Evolutionary conservation across 2,329 filamentous ascomycete genomes (phyloP), one percentile per base, ranked within the genome.

Genomic region (Aspergillus novofumigatus): DNA sequence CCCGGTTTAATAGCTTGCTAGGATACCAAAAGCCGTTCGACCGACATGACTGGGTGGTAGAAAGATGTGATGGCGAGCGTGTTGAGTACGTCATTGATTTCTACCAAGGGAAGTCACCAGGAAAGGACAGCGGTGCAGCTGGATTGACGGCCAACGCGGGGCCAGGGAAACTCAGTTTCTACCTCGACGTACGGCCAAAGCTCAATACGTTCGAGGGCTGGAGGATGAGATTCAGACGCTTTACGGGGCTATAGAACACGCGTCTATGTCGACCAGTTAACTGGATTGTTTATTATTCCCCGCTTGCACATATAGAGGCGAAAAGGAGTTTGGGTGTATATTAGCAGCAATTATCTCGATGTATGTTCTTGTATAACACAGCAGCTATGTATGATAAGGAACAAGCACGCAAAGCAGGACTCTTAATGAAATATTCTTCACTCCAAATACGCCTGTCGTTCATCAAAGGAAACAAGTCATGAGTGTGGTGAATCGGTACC

Each of bases 51-150:
- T 99, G 94, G 94, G 86, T 97, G 25, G 88, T 99, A 38, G 92
- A 99, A 75, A 83, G 94, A 52, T 97, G 94, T 71, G 93, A 90
- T 21, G 78, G 77, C 6, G 69, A 72, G 56, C 85, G 85, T 68
- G 78, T 99, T 51, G 94, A 97, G 67, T 99, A 99, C 72, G 89
- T 99, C 42, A 99, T 99, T 73, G 94, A 99, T 75, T 99, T 99
- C 68, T 99, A 99, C 71, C 86, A 91, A 4, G 94, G 94, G 0
- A 85, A 80, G 65, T 72, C 80, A 29, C 56, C 72, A 61, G 67
- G 63, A 57, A 28, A 75, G 71, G 55, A 54, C 49, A 62, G 53
- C 35, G 62, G 59, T n/a, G 49, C 63, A 26, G 35, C 60, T 14
- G 71, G 69, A 9, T 58, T 75, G 54, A 62, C 69, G 38, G 66